phyloP scores from a whole-genome alignment of 441 rosid species.

The Gossypium schwendimanii region DNA sequence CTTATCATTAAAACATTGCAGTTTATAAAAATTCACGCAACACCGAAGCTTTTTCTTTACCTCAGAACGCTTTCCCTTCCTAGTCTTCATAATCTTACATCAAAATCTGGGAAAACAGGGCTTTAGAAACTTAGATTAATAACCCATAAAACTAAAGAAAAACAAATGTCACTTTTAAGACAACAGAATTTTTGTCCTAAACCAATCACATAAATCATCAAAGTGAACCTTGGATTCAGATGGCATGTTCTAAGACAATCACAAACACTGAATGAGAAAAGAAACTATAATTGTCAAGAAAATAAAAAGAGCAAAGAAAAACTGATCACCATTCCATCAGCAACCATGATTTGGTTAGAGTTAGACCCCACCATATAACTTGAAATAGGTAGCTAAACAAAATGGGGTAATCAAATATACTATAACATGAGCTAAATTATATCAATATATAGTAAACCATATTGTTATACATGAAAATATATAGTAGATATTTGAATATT shows the following conservation, averaged over 20 bases:
- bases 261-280: conserved; percentile 22
- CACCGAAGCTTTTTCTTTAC: conserved; percentile 21
- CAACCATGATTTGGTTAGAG: conserved; percentile 23
- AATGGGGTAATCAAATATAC: conserved; percentile 17
- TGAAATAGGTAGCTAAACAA: conserved; percentile 14
- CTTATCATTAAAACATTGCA: conserved; percentile 2
- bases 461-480: not conserved
- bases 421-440: not conserved
- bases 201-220: too few species aligned
- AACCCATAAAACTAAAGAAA: not conserved
- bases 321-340: conserved; percentile 11
- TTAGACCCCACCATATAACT: conserved; percentile 23
- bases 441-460: not conserved
- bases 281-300: conserved; percentile 1
- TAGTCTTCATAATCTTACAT: conserved; percentile 33
- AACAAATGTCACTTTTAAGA: conserved; percentile 27
- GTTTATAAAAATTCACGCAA: not conserved
- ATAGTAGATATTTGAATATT: not conserved
- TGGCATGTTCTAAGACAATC: not conserved
- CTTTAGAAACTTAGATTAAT: not conserved
- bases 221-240: too few species aligned
- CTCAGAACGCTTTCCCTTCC: conserved; percentile 52
- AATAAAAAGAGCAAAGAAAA: conserved; percentile 1
- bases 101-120: conserved; percentile 11
- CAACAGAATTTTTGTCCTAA: conserved; percentile 11